These are phyloP conservation scores for Skeletonema potamos DNA, from an alignment of 108 stramenopile genomes.

Conservation along the genomic window DNA sequence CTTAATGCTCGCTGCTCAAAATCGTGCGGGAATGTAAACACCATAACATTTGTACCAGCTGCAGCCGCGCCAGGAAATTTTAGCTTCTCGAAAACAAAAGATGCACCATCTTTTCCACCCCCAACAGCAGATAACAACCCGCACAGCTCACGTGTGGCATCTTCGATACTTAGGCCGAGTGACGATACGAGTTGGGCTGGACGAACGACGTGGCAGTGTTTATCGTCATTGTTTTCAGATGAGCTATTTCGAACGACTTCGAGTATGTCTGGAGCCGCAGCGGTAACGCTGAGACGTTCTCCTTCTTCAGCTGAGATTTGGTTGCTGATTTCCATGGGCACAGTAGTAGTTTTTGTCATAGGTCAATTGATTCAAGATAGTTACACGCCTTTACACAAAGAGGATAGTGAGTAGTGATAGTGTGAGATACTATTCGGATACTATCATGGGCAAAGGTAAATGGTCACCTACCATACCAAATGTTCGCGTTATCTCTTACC, in stretches of 20 bases:
- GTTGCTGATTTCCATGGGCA: background rate
- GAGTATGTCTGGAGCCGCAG: background rate
- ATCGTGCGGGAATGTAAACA: conserved; percentile 79
- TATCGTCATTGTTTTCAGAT: background rate
- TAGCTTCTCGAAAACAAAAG: conserved; percentile 69
- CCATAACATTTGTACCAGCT: conserved; percentile 52
- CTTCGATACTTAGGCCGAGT: conserved; percentile 73
- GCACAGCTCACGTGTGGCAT: conserved; percentile 81
- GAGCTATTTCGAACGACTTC: background rate
- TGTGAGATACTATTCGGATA: no score
- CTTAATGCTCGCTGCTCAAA: conserved; percentile 57
- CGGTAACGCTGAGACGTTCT: background rate
- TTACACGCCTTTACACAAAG: no score
- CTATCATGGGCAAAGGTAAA: no score
- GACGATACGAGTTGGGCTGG: conserved; percentile 68
- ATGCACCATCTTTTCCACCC: conserved; percentile 62
- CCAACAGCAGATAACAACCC: conserved; percentile 72
- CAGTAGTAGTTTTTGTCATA: no score
- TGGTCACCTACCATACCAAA: no score
- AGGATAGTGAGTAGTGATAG: no score
- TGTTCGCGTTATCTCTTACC: no score
- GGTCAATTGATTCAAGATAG: no score
- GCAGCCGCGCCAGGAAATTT: conserved; percentile 14
- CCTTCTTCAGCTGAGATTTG: background rate
- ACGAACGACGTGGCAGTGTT: conserved; percentile 36